Base-by-base conservation (phyloP, 1,284 basidiomycete genomes). In the Heterobasidion parviporum region DNA sequence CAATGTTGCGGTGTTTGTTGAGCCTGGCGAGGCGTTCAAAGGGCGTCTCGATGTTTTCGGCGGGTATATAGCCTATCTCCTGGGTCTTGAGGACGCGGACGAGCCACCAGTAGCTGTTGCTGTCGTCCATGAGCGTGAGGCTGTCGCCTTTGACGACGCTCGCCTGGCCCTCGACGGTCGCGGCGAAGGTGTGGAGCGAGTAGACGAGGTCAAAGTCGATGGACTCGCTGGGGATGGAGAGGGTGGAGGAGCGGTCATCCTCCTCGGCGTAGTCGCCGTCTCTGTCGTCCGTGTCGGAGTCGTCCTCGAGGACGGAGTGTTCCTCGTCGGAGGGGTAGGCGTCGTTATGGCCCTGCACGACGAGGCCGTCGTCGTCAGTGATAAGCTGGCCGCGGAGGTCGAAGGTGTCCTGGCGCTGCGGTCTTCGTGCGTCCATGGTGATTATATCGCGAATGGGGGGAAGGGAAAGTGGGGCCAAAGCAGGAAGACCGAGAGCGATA, bases 41-140 rank as follows among this genome's bases (percentile, higher is more conserved):
- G 0, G 96, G 97, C 0, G 97, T 99, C 71, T 99, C 97, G 65
- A 99, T 98, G 70, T 99, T 99, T 74, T 99, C 96, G 0, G 96
- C 96, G 15, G 96, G 96, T 54, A 99, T 99, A 71, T 99, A 99
- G 1, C 96, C 96, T n/a, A 99, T 93, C 66, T 98, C 95, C 71
- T 98, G 94, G 2, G 92, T 98, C 77, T 95, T 98, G 64, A 98
- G 82, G 5, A 97, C 94, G 54, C 93, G 83, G 15, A 98, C 94
- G 52, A 97, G 86, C 94, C 94, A 97, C 94, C 94, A 97, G 72
- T 97, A 98, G 70, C 90, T 93, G 72, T 98, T 97, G 59, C 87
- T 92, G 69, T 98, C 94, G 72, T 98, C 94, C 79, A 97, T 91
- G 47, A 98, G 76, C 65, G 93, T 87, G 41, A 98, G 79, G 60